Percentiles rank a stretch among this genome's conserved stretches.
These are phyloP conservation scores for Cordyceps tenuipes DNA, from an alignment of 2,329 filamentous ascomycete genomes.

Conservation along the genomic window DNA sequence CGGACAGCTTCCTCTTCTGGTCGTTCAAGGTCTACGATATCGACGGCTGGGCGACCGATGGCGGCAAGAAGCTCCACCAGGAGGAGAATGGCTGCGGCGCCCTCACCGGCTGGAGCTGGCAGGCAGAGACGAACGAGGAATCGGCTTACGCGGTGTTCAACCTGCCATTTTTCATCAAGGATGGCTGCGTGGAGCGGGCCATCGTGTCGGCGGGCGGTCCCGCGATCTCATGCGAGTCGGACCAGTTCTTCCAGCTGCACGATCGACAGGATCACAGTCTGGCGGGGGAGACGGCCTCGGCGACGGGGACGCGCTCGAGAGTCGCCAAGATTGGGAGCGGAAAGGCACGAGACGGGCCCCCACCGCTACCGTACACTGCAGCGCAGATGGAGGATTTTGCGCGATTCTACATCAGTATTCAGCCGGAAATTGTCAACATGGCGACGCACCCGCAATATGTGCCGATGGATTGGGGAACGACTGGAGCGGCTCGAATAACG, in stretches of 20 bases:
- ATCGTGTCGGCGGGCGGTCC: constrained; percentile 20
- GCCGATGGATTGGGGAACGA: neutral
- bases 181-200: constrained; percentile 21
- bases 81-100: constrained; percentile 14
- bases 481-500: neutral
- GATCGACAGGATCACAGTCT: too few relatives aligned
- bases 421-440: neutral
- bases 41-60: constrained; percentile 6
- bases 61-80: constrained; percentile 2
- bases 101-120: constrained; percentile 13
- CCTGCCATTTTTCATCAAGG: constrained; percentile 19
- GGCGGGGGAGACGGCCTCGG: neutral
- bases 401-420: neutral
- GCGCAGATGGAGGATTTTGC: neutral
- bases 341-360: neutral
- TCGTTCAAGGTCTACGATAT: constrained; percentile 11
- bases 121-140: neutral
- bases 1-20: neutral
- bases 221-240: constrained; percentile 14
- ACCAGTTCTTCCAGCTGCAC: neutral
- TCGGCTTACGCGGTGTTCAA: constrained; percentile 15
- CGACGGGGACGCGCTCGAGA: neutral
- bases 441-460: neutral
- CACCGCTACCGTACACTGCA: neutral
- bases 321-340: neutral